These are phyloP conservation scores for Macrophomina pseudophaseolina DNA, from an alignment of 2,329 filamentous ascomycete species.

Conservation along the genomic window DNA sequence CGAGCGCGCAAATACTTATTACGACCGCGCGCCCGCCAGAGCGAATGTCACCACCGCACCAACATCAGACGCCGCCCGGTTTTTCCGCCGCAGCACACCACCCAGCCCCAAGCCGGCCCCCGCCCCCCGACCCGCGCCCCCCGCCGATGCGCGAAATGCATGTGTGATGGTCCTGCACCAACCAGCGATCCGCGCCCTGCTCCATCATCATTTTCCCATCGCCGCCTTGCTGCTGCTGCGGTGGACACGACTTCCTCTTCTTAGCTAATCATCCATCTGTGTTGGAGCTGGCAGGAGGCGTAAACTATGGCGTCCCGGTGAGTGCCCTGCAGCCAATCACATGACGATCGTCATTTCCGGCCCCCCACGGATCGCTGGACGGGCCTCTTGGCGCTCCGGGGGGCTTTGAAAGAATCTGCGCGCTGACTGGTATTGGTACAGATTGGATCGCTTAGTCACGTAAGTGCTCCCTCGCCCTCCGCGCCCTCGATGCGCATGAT, in stretches of 20 bases:
- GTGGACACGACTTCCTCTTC: constrained; percentile 23
- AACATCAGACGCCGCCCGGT: constrained; percentile 22
- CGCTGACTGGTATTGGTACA: constrained; percentile 31
- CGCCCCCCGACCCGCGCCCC: constrained; percentile 22
- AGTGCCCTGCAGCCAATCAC: constrained; percentile 28
- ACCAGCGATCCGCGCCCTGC: constrained; percentile 10
- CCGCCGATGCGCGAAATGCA: constrained; percentile 25
- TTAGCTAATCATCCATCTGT: constrained; percentile 14
- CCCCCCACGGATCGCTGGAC: constrained; percentile 23
- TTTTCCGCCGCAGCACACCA: constrained; percentile 23
- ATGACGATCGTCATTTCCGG: constrained; percentile 26
- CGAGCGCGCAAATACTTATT: constrained; percentile 24
- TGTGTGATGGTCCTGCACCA: constrained; percentile 18
- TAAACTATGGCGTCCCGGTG: constrained; percentile 27
- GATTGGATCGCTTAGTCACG: constrained; percentile 48
- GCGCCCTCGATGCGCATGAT: constrained; percentile 16
- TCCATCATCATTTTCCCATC: constrained; percentile 2
- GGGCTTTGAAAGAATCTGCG: constrained; percentile 7
- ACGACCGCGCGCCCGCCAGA: constrained; percentile 27
- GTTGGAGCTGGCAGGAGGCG: constrained; percentile 25
- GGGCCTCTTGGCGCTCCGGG: constrained; percentile 26
- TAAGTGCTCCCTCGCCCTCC: constrained; percentile 28
- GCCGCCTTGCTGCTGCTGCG: constrained; percentile 14
- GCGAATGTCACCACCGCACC: constrained; percentile 26
- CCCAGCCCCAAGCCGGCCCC: constrained; percentile 19